Base-by-base conservation (phyloP, 805 yeast genomes). In the Babjeviella inositovora region DNA sequence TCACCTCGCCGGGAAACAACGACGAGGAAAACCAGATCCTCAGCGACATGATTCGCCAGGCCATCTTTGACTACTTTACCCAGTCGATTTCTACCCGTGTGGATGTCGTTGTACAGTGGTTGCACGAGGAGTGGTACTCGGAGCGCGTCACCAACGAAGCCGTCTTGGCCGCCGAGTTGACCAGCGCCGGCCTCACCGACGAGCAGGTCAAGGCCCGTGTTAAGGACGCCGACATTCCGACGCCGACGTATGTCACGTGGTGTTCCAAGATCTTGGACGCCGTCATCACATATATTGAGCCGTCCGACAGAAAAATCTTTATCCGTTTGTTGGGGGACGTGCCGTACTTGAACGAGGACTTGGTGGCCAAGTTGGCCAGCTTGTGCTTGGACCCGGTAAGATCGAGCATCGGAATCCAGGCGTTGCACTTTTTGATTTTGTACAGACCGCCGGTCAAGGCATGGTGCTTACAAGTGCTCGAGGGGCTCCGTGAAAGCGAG, bases 61-160 rank as follows among this genome's bases (percentile, higher is more conserved):
- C 81, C 12, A 50, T 90, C 7, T 73, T 75, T 29, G 69, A 71
- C 10, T 79, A 75, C 40, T 72, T 82, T 26, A 55, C 80, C 36
- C 71, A 62, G 7, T 80, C 77, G 38, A 70, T 85, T 35, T 75
- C 75, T 26, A 57, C 54, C 7, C 55, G 87, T 17, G 59, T 85
- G 8, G 92, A 80, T 28, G 48, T 74, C 17, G 70, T 82, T 11
- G 70, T 87, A 18, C 84, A 77, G 31, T 90, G 99, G 99, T 51
- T 90, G 26, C 85, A 77, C 37, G 98, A 90, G 47, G 98, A 90
- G 45, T 90, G 95, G 92, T 72, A 68, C 48, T 55, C 67, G 23
- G 79, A 73, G 38, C 50, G 38, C 27, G 62, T 62, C 3, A 35
- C 38, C 23, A 47, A 45, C 28, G 58, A 54, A 29, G 35, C 14